Base-by-base conservation (phyloP, 2,329 filamentous ascomycete species). In the Niveomyces coronatus region DNA sequence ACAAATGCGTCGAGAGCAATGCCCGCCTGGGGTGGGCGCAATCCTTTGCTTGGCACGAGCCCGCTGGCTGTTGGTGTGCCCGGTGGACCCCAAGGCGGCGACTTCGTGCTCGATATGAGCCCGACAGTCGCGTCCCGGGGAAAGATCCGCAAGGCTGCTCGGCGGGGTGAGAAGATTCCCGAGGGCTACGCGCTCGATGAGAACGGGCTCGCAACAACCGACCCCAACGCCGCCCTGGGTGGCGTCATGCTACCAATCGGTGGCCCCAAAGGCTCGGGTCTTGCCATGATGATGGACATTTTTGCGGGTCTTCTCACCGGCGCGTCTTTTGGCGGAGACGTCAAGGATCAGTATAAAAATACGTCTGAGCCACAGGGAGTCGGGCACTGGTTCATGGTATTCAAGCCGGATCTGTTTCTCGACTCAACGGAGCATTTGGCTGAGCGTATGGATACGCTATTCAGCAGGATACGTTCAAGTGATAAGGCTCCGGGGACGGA, bases 171-270 rank as follows among this genome's bases (percentile, higher is more conserved):
- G 54, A 72, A 70, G 55, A 79, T 80, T 27, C 76, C 75, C 1
- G 44, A 55, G 3, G 74, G 76, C 46, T 86, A 80, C 80, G 81
- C 80, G 4, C 60, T 85, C n/a, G 80, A 85, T 58, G 64, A 58
- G 3, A 68, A 84, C 17, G 81, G 81, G 1, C 62, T 62, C 20
- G 63, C 57, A 24, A 83, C 79, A 1, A 70, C 76, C 40, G 79
- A 85, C 50, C 80, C 82, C 0, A 68, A 64, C 1, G 65, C 63
- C 18, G 82, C 81, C 0, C 57, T 86, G 22, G 68, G 74, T 39
- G 81, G 80, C 1, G 78, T 83, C 3, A 85, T 86, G 81, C 59
- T 85, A 20, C 81, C 81, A 0, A 84, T 86, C 76, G 81, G 81
- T 6, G 82, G 82, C 0, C 81, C 82, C 0, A 86, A 86, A 55